Evolutionary conservation across 139 green algal species (phyloP).

Genomic region (Chlorella vulgaris): DNA sequence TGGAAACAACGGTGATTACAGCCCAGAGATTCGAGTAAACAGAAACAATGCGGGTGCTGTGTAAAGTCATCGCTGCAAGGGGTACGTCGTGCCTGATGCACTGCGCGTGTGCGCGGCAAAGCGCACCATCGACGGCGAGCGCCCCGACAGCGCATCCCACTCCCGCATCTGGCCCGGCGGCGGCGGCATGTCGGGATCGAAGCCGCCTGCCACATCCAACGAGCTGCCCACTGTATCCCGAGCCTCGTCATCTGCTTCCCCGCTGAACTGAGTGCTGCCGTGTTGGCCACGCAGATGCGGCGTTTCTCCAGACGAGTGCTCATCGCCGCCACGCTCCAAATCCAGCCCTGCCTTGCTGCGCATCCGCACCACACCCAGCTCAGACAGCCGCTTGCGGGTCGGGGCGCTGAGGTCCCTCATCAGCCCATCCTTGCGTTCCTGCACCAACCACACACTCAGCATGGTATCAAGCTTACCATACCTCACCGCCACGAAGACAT

Average conservation of each 20-base stretch:
- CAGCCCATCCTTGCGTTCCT: constrained; percentile 41
- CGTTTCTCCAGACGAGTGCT: constrained; percentile 13
- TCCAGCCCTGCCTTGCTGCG: neutral
- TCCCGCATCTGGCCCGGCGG: neutral
- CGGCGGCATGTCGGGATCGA: neutral
- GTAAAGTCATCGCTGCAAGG: constrained; percentile 10
- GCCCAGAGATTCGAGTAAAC: no score
- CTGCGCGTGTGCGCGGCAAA: constrained; percentile 21
- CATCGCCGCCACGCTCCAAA: neutral
- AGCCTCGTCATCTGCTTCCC: neutral
- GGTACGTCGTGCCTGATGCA: constrained; percentile 16
- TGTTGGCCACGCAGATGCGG: constrained; percentile 11
- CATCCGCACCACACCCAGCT: constrained; percentile 19
- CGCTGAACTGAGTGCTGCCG: constrained; percentile 1
- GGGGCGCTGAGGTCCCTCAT: constrained; percentile 14
- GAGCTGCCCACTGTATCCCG: no score
- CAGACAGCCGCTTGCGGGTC: constrained; percentile 25
- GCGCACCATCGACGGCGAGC: neutral
- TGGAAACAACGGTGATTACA: no score
- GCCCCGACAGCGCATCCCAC: neutral
- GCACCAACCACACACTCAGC: neutral
- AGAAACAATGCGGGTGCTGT: no score
- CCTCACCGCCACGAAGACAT: no score
- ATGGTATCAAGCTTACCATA: no score
- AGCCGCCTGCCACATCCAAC: neutral